Evolutionary conservation across 805 yeast genomes (phyloP).

Genomic region (Saturnispora bothae): DNA sequence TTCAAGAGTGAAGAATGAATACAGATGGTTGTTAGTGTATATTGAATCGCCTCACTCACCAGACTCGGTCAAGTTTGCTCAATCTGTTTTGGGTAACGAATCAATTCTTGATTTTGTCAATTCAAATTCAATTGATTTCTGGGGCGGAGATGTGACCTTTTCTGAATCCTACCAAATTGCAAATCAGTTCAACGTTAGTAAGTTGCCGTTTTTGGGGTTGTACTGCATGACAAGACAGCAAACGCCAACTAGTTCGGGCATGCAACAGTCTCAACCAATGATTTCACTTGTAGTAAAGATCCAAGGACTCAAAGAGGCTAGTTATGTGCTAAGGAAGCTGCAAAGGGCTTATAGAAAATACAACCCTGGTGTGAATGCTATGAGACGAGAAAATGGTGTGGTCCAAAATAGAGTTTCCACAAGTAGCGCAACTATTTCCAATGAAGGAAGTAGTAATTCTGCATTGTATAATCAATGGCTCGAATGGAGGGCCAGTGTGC

Average conservation of each 20-base stretch:
- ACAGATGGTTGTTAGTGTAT: slow-evolving; percentile 63
- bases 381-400: slow-evolving; percentile 31
- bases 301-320: slow-evolving; percentile 45
- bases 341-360: slow-evolving; percentile 34
- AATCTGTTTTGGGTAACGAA: slow-evolving; percentile 42
- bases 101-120: slow-evolving; percentile 37
- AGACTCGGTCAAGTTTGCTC: slow-evolving; percentile 41
- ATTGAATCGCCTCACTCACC: slow-evolving; percentile 67
- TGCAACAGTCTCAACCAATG: slow-evolving; percentile 41
- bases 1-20: slow-evolving; percentile 55
- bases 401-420: neutral
- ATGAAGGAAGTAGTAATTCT: neutral
- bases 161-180: slow-evolving; percentile 82
- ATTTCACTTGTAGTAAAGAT: slow-evolving; percentile 50
- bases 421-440: neutral
- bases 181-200: slow-evolving; percentile 56
- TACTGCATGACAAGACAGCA: slow-evolving; percentile 54
- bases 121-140: slow-evolving; percentile 47
- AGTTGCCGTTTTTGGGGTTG: slow-evolving; percentile 75
- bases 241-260: slow-evolving; percentile 47
- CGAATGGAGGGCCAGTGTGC: slow-evolving; percentile 33
- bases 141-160: slow-evolving; percentile 83
- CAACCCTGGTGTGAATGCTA: slow-evolving; percentile 47
- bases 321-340: slow-evolving; percentile 30
- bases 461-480: slow-evolving; percentile 42